These are phyloP conservation scores for Tympanopsis confertula DNA, from an alignment of 2,329 filamentous ascomycete species.

Conservation along the genomic window DNA sequence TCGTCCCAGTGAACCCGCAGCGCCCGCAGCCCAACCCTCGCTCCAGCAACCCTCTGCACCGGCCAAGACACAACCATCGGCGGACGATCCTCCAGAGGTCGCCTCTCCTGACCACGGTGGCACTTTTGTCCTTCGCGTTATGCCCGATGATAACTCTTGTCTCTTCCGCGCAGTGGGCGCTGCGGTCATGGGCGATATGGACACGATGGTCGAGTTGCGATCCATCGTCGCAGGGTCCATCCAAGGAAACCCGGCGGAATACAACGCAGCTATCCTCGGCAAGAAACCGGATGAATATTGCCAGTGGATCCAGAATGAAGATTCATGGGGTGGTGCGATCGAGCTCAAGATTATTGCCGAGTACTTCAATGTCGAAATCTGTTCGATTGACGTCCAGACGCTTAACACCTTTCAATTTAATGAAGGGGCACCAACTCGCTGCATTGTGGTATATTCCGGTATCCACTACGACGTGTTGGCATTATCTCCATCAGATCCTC, in stretches of 20 bases:
- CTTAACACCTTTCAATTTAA: constrained; percentile 60
- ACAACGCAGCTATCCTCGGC: constrained; percentile 68
- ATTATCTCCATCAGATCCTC: constrained; percentile 58
- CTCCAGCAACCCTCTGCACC: constrained; percentile 1
- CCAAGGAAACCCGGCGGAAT: constrained; percentile 58
- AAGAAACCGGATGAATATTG: constrained; percentile 65
- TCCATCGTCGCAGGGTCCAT: constrained; percentile 71
- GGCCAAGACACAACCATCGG: not conserved
- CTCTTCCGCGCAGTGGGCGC: constrained; percentile 83
- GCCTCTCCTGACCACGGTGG: constrained; percentile 13
- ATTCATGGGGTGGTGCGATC: constrained; percentile 85
- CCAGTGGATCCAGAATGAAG: constrained; percentile 64
- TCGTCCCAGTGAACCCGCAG: constrained; percentile 1
- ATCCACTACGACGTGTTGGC: constrained; percentile 76
- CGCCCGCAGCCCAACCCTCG: constrained; percentile 2
- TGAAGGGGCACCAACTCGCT: constrained; percentile 54
- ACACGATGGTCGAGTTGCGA: constrained; percentile 44
- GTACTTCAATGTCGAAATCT: constrained; percentile 77
- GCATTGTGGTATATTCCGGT: constrained; percentile 78
- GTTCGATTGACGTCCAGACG: constrained; percentile 60
- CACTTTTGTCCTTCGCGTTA: constrained; percentile 67
- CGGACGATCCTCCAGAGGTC: constrained; percentile 20
- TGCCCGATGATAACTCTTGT: constrained; percentile 94
- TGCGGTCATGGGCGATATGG: constrained; percentile 48
- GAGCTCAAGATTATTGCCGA: constrained; percentile 77